Base-by-base conservation (phyloP, 495 filamentous ascomycete genomes). In the Hypoxylon lenormandii region DNA sequence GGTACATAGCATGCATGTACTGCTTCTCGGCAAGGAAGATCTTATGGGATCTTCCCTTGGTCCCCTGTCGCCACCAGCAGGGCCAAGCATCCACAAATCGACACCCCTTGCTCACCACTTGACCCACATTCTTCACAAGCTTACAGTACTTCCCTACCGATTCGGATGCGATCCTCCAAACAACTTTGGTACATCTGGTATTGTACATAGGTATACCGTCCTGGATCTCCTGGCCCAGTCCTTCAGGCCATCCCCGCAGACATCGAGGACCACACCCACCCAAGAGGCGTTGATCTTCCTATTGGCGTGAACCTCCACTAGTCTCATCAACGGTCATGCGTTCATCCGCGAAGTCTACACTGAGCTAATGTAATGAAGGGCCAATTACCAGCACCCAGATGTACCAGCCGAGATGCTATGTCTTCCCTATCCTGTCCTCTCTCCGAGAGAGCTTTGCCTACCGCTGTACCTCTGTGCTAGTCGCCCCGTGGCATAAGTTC, bases 281-380 rank as follows among this genome's bases (percentile, higher is more conserved):
- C 66, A 53, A 53, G 69, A 60, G 52, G 56, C 64, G 67, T 73
- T 69, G 51, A 69, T 51, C 50, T 67, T 65, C 71, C 74, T 72
- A 82, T 81, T 82, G 80, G 81, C 69, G 64, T 56, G 60, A 56
- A 66, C 58, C 28, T 60, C 66, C 73, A 74, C 69, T 70, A 73
- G 70, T 72, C 75, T 77, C 76, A 71, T 79, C 79, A 78, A 79
- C 80, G 77, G 79, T 76, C 80, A 81, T 81, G 81, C 80, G 77
- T 80, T 77, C 75, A 74, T 77, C 79, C 80, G 78, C 78, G 70
- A 76, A 77, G 75, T 77, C 73, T 77, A 79, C 74, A 55, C 76
- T 78, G 73, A 80, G 74, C 77, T 80, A 77, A 77, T 78, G 78
- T 81, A 72, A 70, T 65, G 57, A 69, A 74, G 60, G 70, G 49